phyloP scores from a whole-genome alignment of 306 rosid species.

The Rosa rugosa region DNA sequence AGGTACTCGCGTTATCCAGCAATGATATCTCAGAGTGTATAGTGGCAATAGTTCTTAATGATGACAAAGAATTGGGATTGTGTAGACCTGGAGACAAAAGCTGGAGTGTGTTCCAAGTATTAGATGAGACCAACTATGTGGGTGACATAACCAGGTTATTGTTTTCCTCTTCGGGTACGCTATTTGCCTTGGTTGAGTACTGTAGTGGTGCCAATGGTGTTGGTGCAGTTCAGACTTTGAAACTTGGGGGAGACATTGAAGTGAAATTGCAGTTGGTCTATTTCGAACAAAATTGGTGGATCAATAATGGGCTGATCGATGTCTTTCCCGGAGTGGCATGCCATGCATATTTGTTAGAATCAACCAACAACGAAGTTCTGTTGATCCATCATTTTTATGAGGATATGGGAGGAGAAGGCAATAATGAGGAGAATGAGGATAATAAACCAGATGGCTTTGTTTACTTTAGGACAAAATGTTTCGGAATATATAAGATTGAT shows the following conservation, averaged over 20 bases:
- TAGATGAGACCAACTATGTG: not conserved
- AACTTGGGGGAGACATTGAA: not conserved
- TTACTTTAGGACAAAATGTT: not conserved
- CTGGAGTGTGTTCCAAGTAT: not conserved
- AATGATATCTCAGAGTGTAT: not conserved
- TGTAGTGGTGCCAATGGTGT: too few relatives aligned
- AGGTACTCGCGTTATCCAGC: not conserved
- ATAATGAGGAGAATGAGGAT: too few relatives aligned
- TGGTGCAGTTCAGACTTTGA: too few relatives aligned
- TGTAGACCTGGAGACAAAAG: not conserved
- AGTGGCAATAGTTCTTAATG: not conserved
- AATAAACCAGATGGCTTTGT: too few relatives aligned
- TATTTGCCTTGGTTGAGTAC: not conserved
- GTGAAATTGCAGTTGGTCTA: not conserved
- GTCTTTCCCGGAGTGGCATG: too few relatives aligned
- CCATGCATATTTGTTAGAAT: not conserved
- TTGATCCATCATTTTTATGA: not conserved
- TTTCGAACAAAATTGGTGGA: not conserved
- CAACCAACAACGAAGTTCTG: not conserved
- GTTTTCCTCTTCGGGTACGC: not conserved
- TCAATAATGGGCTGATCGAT: too few relatives aligned
- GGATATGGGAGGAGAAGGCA: too few relatives aligned
- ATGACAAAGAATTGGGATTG: not conserved
- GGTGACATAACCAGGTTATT: not conserved
- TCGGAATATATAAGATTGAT: not conserved